phyloP scores from a whole-genome alignment of 805 yeast genomes.

The Clavispora santaluciae region DNA sequence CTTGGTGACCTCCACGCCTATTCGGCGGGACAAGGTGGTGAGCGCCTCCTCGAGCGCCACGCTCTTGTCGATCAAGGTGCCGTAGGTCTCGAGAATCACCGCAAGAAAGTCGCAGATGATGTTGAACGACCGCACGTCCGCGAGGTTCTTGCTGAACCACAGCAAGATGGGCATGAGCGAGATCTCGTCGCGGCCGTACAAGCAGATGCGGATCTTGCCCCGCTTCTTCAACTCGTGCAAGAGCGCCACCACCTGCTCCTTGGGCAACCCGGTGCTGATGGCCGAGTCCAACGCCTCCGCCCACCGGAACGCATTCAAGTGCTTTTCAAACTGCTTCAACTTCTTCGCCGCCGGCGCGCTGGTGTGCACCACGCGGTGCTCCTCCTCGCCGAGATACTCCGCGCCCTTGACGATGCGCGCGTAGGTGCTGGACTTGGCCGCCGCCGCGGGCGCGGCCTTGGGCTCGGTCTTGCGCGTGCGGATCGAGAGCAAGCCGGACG shows the following conservation, averaged over 20 bases:
- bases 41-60: constrained; percentile 75
- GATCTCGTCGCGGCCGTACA: constrained; percentile 79
- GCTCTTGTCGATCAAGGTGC: constrained; percentile 64
- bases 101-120: constrained; percentile 66
- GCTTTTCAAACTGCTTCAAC: constrained; percentile 75
- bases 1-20: constrained; percentile 65
- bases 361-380: constrained; percentile 64
- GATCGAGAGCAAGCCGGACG: constrained; percentile 83
- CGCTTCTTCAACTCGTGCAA: constrained; percentile 81
- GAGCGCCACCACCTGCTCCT: constrained; percentile 77
- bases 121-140: constrained; percentile 68
- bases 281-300: constrained; percentile 88
- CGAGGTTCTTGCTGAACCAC: constrained; percentile 75
- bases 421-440: constrained; percentile 56
- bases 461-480: constrained; percentile 78
- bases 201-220: constrained; percentile 81
- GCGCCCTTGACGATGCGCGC: constrained; percentile 85
- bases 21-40: constrained; percentile 52
- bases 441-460: constrained; percentile 44
- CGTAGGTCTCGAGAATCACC: constrained; percentile 70
- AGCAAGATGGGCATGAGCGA: constrained; percentile 78
- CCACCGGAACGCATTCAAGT: constrained; percentile 87
- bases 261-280: constrained; percentile 69
- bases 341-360: constrained; percentile 52
- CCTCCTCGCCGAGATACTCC: constrained; percentile 87